Conservation (phyloP, 257 asterid genomes). For the Dorcoceras hygrometricum region DNA sequence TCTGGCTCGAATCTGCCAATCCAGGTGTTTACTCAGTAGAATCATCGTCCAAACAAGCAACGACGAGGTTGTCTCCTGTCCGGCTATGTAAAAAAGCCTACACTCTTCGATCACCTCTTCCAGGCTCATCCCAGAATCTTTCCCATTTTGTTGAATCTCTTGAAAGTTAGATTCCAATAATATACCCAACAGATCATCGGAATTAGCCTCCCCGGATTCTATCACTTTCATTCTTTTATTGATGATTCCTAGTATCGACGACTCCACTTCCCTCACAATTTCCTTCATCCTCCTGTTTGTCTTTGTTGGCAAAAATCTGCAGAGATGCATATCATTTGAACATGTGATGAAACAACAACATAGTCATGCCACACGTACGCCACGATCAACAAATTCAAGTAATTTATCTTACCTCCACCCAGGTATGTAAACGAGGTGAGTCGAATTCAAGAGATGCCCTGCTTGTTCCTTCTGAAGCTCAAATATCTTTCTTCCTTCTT, state of each 20-base stretch:
- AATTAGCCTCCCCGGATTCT: slow-evolving; percentile 36
- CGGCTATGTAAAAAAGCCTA: slow-evolving; percentile 56
- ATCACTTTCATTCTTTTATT: slow-evolving; percentile 35
- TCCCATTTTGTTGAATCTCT: slow-evolving; percentile 37
- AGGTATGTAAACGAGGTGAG: slow-evolving; percentile 32
- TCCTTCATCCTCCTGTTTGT: slow-evolving; percentile 38
- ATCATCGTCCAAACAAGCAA: slow-evolving; percentile 59
- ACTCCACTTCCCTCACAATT: slow-evolving; percentile 37
- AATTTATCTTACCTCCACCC: slow-evolving; percentile 35
- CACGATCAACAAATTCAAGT: not conserved
- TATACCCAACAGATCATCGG: slow-evolving; percentile 38
- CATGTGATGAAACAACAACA: not conserved
- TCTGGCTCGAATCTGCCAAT: slow-evolving; percentile 56
- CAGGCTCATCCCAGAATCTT: slow-evolving; percentile 39
- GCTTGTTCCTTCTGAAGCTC: slow-evolving; percentile 53
- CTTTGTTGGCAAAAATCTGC: slow-evolving; percentile 50
- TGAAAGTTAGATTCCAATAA: slow-evolving; percentile 38
- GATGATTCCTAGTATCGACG: slow-evolving; percentile 34
- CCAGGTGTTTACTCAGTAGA: slow-evolving; percentile 36
- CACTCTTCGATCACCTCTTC: slow-evolving; percentile 54
- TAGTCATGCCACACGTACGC: not conserved
- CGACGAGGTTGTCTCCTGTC: slow-evolving; percentile 56
- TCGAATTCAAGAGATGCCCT: slow-evolving; percentile 20
- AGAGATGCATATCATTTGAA: not conserved
- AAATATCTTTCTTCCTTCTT: slow-evolving; percentile 55